Evolutionary conservation across 768 basidiomycete genomes (phyloP).

Genomic region (Macrolepiota dolichaula): DNA sequence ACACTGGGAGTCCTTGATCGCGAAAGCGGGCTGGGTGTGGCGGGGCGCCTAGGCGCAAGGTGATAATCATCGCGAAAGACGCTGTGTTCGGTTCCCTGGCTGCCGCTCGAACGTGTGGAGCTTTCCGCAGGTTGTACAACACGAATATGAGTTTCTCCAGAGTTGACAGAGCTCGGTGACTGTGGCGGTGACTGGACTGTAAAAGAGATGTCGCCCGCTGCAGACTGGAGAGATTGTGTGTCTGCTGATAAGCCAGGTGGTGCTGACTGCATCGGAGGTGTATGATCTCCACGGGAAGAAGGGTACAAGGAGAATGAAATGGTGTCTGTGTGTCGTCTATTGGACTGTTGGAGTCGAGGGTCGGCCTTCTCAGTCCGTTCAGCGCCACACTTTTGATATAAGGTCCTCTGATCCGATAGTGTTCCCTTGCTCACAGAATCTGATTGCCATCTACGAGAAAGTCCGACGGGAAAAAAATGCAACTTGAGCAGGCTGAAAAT

Average conservation of each 20-base stretch:
- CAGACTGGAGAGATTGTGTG: constrained; percentile 1
- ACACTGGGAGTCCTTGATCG: background rate
- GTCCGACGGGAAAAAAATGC: background rate
- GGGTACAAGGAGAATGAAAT: constrained; percentile 14
- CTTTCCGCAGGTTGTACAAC: background rate
- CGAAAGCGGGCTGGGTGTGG: background rate
- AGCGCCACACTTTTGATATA: background rate
- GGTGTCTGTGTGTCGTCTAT: background rate
- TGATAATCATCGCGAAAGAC: background rate
- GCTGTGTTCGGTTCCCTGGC: background rate
- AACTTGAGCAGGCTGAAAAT: background rate
- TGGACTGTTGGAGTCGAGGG: background rate
- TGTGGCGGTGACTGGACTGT: background rate
- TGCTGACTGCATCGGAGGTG: background rate
- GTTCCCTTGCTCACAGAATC: too few species aligned
- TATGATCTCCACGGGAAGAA: constrained; percentile 3
- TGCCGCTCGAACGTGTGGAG: background rate
- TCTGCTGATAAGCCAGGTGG: constrained; percentile 3
- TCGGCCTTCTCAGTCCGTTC: background rate
- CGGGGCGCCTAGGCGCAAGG: constrained; percentile 1
- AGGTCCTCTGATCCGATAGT: background rate
- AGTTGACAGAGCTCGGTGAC: background rate
- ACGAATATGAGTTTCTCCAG: background rate
- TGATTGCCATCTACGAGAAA: background rate
- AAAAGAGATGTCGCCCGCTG: background rate